Evolutionary conservation across 148 eudicot species (phyloP).

Genomic region (Simmondsia chinensis): DNA sequence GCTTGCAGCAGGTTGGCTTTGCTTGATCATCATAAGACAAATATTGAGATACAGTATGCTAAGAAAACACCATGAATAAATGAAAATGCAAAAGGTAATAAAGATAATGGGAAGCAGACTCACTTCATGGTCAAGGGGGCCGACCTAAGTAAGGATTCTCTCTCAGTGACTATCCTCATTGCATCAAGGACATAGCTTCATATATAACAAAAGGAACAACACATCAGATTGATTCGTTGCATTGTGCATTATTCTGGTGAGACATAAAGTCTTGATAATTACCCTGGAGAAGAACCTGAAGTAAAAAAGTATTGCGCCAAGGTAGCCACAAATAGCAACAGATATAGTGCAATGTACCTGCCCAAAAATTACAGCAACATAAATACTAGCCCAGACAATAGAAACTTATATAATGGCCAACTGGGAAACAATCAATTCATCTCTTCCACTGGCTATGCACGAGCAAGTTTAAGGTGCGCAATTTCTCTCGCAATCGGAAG

Average conservation of each 20-base stretch:
- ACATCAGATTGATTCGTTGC: background rate
- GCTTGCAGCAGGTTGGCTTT: slow-evolving; percentile 91
- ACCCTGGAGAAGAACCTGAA: slow-evolving; percentile 91
- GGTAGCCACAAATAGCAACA: slow-evolving; percentile 56
- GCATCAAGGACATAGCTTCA: slow-evolving; percentile 78
- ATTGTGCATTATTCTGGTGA: background rate
- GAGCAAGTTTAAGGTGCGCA: background rate
- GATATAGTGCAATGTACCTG: slow-evolving; percentile 66
- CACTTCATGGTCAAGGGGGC: slow-evolving; percentile 50
- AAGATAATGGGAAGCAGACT: slow-evolving; percentile 10
- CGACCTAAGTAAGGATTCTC: slow-evolving; percentile 32
- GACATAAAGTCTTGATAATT: slow-evolving; percentile 2
- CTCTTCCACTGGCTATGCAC: background rate
- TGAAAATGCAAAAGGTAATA: background rate
- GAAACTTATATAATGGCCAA: background rate
- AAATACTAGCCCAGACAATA: background rate
- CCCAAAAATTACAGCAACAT: background rate
- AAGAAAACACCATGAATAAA: background rate
- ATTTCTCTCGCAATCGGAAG: background rate
- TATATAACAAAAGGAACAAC: background rate
- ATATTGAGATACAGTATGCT: slow-evolving; percentile 3
- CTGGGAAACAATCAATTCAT: background rate
- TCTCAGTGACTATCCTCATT: slow-evolving; percentile 58
- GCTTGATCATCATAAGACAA: slow-evolving; percentile 53
- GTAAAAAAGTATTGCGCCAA: slow-evolving; percentile 78